Base-by-base conservation (phyloP, 176 grass and related monocot genomes). In the Musa troglodytarum region DNA sequence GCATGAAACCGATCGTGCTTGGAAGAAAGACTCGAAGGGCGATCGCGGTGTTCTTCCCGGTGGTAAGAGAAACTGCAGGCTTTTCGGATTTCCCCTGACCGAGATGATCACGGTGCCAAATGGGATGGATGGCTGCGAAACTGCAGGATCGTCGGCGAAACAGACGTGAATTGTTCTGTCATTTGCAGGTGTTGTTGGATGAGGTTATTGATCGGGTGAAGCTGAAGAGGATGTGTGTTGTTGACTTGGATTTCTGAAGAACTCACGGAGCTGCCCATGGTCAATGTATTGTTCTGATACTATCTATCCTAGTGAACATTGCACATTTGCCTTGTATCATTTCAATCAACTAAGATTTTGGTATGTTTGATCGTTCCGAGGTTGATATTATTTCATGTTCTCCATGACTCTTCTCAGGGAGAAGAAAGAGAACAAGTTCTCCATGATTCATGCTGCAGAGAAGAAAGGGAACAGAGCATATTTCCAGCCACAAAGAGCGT, bases 1-100 rank as follows among this genome's bases (percentile, higher is more conserved):
- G 11, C 26, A 70, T 21, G 34, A 70, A 70, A 70, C 8, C 12
- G 2, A 16, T 70, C 34, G 11, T 50, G 49, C 13, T n/a, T 49
- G 43, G 10, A 50, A 10, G 34, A 5, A 5, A 3, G 3, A 2
- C 20, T 15, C 12, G 17, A 11, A 74, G 49, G 22, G 8, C 5
- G 17, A 12, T 13, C 15, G 14, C 10, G 24, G 1, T 9, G 75
- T 71, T 76, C 79, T 49, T 74, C 25, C 64, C 52, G 65, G 63
- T 78, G 59, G 57, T 10, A 64, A 69, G 43, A 69, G 68, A 68
- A 84, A 76, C 77, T 92, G 90, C 69, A 89, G 61, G 84, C 85
- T 92, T 29, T 92, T 92, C 75, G 90, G 90, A 52, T 86, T 92
- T 52, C 84, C 86, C 29, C 77, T 89, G 52, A 74, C 81, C 75